Conservation (phyloP, 202 grass and related monocot genomes). For the Eragrostis tef region DNA sequence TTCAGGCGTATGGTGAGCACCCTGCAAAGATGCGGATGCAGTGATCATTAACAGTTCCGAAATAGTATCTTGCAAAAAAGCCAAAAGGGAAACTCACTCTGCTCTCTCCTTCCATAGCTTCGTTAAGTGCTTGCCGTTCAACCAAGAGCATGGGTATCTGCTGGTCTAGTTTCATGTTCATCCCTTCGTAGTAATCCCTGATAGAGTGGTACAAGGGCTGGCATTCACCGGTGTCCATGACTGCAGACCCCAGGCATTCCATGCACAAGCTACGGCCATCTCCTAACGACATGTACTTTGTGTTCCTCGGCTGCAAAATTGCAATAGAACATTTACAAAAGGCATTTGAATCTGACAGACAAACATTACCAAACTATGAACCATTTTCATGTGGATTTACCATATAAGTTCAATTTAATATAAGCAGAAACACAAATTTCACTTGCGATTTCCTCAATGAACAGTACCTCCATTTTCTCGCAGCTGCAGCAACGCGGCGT, state of each 20-base stretch:
- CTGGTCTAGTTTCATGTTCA: slow-evolving; percentile 96
- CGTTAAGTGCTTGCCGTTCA: slow-evolving; percentile 95
- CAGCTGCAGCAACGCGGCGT: slow-evolving; percentile 90
- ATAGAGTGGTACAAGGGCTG: slow-evolving; percentile 84
- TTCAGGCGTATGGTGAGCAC: slow-evolving; percentile 86
- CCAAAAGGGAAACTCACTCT: slow-evolving; percentile 53
- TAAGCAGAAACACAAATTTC: neutral
- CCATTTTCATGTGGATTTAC: slow-evolving; percentile 5
- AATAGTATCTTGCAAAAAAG: neutral
- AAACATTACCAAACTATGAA: neutral
- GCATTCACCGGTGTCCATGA: slow-evolving; percentile 91
- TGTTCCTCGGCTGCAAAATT: slow-evolving; percentile 67
- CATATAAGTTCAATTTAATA: neutral
- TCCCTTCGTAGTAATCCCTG: slow-evolving; percentile 94
- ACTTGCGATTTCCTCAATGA: neutral
- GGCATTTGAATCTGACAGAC: neutral
- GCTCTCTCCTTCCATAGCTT: slow-evolving; percentile 97
- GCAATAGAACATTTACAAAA: neutral
- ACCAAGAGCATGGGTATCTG: slow-evolving; percentile 97
- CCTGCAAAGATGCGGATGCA: slow-evolving; percentile 49
- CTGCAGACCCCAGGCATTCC: slow-evolving; percentile 80
- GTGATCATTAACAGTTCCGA: neutral
- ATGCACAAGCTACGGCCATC: slow-evolving; percentile 86
- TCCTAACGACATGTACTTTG: slow-evolving; percentile 75
- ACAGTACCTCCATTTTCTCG: slow-evolving; percentile 86